A percentile compares a stretch with the other conserved stretches of the same genome.
Evolutionary conservation across 768 basidiomycete genomes (phyloP).

Genomic region (Pleurotus tuber-regium): DNA sequence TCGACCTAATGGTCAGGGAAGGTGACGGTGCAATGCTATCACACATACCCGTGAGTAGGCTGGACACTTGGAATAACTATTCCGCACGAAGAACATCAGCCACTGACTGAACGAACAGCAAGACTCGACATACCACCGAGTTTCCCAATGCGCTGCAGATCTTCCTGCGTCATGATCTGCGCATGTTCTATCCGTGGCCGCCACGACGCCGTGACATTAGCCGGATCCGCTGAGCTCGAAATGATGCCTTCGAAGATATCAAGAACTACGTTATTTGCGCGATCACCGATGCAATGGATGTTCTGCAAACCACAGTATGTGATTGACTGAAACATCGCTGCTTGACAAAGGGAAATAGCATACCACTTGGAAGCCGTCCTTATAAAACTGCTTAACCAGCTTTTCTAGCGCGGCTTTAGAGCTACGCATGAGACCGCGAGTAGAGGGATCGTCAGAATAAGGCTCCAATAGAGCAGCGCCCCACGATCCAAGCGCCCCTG

Average conservation of each 20-base stretch:
- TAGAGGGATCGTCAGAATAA: slow-evolving; percentile 77
- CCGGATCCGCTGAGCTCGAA: slow-evolving; percentile 21
- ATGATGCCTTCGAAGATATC: slow-evolving; percentile 78
- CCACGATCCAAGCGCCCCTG: slow-evolving; percentile 88
- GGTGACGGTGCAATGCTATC: not conserved
- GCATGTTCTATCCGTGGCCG: slow-evolving; percentile 91
- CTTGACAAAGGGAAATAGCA: too few relatives aligned
- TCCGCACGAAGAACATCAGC: slow-evolving; percentile 2
- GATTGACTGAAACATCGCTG: too few relatives aligned
- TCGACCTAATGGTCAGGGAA: not conserved
- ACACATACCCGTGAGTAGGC: slow-evolving; percentile 81
- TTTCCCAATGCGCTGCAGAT: slow-evolving; percentile 64
- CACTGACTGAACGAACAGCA: too few relatives aligned
- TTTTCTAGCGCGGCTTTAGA: slow-evolving; percentile 49
- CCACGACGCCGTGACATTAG: slow-evolving; percentile 32
- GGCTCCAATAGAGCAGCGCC: slow-evolving; percentile 87
- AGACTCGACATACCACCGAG: slow-evolving; percentile 66
- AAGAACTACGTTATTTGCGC: slow-evolving; percentile 79
- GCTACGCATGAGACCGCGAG: slow-evolving; percentile 66
- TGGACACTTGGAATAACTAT: slow-evolving; percentile 92
- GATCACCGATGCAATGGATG: slow-evolving; percentile 86
- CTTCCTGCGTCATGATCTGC: slow-evolving; percentile 75
- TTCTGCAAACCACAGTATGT: slow-evolving; percentile 56
- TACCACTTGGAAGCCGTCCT: slow-evolving; percentile 84
- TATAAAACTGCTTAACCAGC: slow-evolving; percentile 62